A percentile compares a stretch with the other conserved stretches of the same genome.
Conservation (phyloP, 2,329 filamentous ascomycete genomes). For the Epichloe typhina region DNA sequence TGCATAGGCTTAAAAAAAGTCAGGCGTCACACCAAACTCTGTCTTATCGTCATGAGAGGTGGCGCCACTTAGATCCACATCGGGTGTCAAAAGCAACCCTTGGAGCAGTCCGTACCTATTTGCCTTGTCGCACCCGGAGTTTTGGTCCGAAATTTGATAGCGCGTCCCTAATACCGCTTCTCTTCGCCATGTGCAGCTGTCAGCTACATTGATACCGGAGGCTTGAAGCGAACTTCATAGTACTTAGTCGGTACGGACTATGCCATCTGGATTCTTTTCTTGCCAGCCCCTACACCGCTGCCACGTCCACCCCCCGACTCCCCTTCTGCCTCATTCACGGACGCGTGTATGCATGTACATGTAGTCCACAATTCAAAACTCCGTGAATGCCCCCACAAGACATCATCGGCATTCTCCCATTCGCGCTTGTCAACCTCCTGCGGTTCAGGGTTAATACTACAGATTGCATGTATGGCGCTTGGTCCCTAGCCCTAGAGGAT, state of each 20-base stretch:
- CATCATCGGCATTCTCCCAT: neutral
- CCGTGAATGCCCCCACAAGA: neutral
- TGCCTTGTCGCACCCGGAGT: neutral
- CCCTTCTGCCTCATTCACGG: neutral
- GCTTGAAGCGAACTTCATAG: no score
- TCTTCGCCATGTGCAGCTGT: neutral
- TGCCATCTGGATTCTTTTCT: neutral
- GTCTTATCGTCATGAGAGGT: no score
- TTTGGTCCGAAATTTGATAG: neutral
- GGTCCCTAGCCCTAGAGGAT: neutral
- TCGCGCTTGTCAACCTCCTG: neutral
- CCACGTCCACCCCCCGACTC: neutral
- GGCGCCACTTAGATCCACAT: no score
- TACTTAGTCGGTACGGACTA: no score
- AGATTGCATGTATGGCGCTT: neutral
- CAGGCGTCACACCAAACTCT: no score
- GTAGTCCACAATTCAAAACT: slow-evolving; percentile 1
- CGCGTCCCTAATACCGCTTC: neutral
- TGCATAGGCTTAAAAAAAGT: neutral
- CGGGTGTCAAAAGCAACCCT: neutral
- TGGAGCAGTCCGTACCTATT: neutral
- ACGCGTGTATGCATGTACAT: no score
- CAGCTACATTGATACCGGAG: neutral
- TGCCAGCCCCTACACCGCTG: neutral
- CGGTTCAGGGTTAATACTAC: neutral